Base-by-base conservation (phyloP, 2,329 filamentous ascomycete genomes). In the Clonostachys chloroleuca region DNA sequence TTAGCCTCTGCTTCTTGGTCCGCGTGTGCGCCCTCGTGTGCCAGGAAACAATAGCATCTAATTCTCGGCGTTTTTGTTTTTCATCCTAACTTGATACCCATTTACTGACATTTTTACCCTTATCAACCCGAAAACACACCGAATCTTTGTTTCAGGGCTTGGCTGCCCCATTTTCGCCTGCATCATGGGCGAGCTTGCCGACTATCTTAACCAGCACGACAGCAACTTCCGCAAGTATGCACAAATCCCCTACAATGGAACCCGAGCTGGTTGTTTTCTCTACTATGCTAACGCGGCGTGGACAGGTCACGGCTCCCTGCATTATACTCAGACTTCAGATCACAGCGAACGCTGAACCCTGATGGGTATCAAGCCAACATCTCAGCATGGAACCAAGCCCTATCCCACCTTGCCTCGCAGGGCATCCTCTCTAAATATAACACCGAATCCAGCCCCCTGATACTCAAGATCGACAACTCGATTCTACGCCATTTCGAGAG, bases 301-400 rank as follows among this genome's bases (percentile, higher is more conserved):
- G 39, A 12, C 54, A 90, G 86, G 69, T 80, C 84, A 52, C 87
- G 91, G 44, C 77, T 96, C 12, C 84, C 89, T 12, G 92, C 90
- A 6, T 82, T 96, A 42, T 96, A 95, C 69, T 92, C 90, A 43
- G 91, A 96, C 64, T 95, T 96, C 61, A 75, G 82, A 36, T 68
- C 81, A 6, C 89, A 92, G 55, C 78, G 78, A 57, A 81, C 78
- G 37, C 81, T 87, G 18, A 95, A 96, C 60, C 89, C 90, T 2
- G 89, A 95, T 63, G 90, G 89, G 58, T 96, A 90, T 70, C 70
- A 75, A 17, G 89, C 90, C 40, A 96, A 96, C 63, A 74, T 89
- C 40, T 70, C 78, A 7, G 88, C 89, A 45, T 96, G 91, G 91
- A 82, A 85, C 49, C 78, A 80, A 37, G 90, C 84, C 3, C 75